Evolutionary conservation across 2,329 filamentous ascomycete genomes (phyloP), one percentile per base, ranked within the genome.

Genomic region (Apiospora arundinis): DNA sequence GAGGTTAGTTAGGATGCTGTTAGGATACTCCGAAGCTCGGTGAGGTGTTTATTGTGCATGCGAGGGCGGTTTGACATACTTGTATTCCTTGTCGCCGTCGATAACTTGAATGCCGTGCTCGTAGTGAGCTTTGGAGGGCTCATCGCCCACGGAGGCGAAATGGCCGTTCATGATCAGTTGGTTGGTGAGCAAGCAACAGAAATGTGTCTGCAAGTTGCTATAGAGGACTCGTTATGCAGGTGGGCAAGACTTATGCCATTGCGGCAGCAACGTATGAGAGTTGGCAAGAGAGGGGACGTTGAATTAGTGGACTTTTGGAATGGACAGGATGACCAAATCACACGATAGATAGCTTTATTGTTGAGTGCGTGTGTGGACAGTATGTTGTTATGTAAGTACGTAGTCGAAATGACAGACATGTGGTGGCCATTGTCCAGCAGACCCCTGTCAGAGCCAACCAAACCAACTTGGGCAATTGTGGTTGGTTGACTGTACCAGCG

Each of bases 21-120:
- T 18, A 11, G 40, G 40, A 45, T 45, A 5, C 42, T 14, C 12
- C 67, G 68, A 72, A 37, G 48, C 23, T 28, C 5, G 16, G 46
- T 44, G 37, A 66, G 67, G 67, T 44, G 73, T 72, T 69, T 40
- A 68, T 52, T 70, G 18, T n/a, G 28, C 14, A 60, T 18, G 56
- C 14, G 56, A 32, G 32, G 32, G 32, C 16, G 32, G 56, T n/a
- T 40, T 3, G 21, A 81, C 92, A 75, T 89, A 97, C 95, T 97
- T 98, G 90, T 98, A 99, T 78, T 94, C 89, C 86, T 98, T 98
- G 80, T 97, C 92, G 84, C 95, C 95, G 81, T 98, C 94, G 80
- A 99, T 94, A 77, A 99, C 95, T 84, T 99, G 96, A 79, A 98
- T 93, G 80, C 96, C 96, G 89, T 97, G 93, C 80, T 95, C 93